Conservation (phyloP, 306 rosid species). For the Malus fusca region DNA sequence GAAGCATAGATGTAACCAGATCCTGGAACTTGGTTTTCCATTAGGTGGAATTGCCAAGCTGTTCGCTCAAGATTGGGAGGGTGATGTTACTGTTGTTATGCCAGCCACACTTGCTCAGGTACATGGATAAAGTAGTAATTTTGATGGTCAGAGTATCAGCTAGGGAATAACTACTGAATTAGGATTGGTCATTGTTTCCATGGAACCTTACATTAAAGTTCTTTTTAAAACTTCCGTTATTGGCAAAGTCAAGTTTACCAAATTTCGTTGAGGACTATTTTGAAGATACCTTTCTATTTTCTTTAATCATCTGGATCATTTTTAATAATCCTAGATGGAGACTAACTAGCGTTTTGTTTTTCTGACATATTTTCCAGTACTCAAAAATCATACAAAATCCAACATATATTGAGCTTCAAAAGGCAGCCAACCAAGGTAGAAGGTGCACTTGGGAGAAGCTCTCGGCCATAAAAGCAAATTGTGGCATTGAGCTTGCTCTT, state of each 20-base stretch:
- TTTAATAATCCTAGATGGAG: not conserved
- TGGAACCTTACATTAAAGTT: not conserved
- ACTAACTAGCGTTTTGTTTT: constrained; percentile 15
- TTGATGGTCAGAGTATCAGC: not conserved
- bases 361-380: constrained; percentile 37
- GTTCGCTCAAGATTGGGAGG: constrained; percentile 99
- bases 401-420: constrained; percentile 80
- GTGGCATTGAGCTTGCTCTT: constrained; percentile 87
- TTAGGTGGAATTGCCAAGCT: constrained; percentile 85
- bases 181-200: not conserved
- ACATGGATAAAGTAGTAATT: not conserved
- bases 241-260: not conserved
- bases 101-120: constrained; percentile 99
- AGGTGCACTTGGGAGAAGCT: constrained; percentile 99
- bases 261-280: not conserved
- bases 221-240: not conserved
- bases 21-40: constrained; percentile 85
- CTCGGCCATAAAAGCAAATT: constrained; percentile 88
- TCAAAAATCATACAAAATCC: constrained; percentile 88
- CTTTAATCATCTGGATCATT: not conserved
- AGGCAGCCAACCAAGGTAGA: constrained; percentile 96
- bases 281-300: not conserved
- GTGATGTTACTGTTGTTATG: constrained; percentile 92
- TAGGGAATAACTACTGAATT: not conserved
- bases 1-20: constrained; percentile 86